Conservation (phyloP, 164 flowering plant species). For the Cinnamomum micranthum region DNA sequence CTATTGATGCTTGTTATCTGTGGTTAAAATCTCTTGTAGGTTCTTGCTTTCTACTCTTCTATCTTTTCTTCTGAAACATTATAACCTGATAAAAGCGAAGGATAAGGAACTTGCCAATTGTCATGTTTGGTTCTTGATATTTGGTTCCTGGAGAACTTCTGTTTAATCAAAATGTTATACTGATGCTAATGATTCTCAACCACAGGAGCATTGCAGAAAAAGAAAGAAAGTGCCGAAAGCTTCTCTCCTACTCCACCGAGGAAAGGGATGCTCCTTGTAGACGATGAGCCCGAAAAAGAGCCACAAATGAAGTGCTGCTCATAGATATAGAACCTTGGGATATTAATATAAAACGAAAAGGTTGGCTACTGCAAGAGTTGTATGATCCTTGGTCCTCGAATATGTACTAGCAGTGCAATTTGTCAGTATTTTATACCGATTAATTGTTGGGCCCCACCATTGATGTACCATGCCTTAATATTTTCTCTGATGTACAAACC, state of each 20-base stretch:
- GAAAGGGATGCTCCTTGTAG: constrained; percentile 26
- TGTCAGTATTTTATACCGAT: not conserved
- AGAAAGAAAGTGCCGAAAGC: constrained; percentile 13
- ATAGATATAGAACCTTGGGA: not conserved
- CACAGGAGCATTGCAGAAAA: constrained; percentile 21
- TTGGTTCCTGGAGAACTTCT: not conserved
- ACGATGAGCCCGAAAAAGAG: constrained; percentile 31
- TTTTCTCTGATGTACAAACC: not conserved
- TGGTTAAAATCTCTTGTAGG: no score
- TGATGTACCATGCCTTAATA: not conserved
- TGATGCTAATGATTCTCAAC: constrained; percentile 3
- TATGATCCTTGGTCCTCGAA: not conserved
- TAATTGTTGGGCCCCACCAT: not conserved
- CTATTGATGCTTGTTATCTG: no score
- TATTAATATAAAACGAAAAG: not conserved
- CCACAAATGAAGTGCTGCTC: constrained; percentile 29
- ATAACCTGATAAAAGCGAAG: no score
- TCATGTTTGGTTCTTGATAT: no score
- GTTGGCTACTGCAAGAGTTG: not conserved
- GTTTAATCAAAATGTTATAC: not conserved
- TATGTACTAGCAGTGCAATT: not conserved
- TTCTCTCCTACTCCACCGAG: constrained; percentile 15
- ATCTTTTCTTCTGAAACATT: no score
- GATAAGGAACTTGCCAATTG: no score
- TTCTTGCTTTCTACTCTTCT: no score